A percentile compares a stretch with the other conserved stretches of the same genome.
Evolutionary conservation across 1,139 yeast genomes (phyloP).

Genomic region (Pichia sp.): DNA sequence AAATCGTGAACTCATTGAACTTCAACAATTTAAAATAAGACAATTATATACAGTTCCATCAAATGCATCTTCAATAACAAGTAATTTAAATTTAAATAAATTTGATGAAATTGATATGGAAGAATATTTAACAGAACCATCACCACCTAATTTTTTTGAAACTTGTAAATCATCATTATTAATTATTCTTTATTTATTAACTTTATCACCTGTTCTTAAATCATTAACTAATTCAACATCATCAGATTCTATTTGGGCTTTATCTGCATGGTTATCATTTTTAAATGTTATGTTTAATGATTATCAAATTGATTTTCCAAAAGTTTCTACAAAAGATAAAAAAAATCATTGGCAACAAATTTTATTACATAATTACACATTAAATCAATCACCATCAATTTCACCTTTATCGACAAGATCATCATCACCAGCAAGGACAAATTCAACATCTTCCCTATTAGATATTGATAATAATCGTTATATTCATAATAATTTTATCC

Average conservation of each 20-base stretch:
- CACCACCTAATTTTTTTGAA: slow-evolving; percentile 27
- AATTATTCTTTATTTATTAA: slow-evolving; percentile 62
- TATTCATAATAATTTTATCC: too few relatives aligned
- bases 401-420: slow-evolving; percentile 8
- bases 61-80: not conserved
- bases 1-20: slow-evolving; percentile 25
- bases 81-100: not conserved
- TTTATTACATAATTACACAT: slow-evolving; percentile 12
- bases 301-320: slow-evolving; percentile 43
- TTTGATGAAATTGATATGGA: slow-evolving; percentile 16
- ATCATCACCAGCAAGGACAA: not conserved
- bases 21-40: slow-evolving; percentile 25
- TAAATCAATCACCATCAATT: not conserved
- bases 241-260: slow-evolving; percentile 92
- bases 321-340: slow-evolving; percentile 16
- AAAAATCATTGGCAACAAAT: slow-evolving; percentile 15
- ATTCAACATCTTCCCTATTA: not conserved
- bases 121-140: slow-evolving; percentile 24
- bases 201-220: slow-evolving; percentile 82
- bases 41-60: slow-evolving; percentile 17
- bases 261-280: slow-evolving; percentile 70
- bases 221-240: slow-evolving; percentile 86
- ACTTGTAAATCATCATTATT: slow-evolving; percentile 59
- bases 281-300: slow-evolving; percentile 64
- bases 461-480: too few relatives aligned